Evolutionary conservation across 495 filamentous ascomycete genomes (phyloP).

Genomic region (Hyaloscypha variabilis): DNA sequence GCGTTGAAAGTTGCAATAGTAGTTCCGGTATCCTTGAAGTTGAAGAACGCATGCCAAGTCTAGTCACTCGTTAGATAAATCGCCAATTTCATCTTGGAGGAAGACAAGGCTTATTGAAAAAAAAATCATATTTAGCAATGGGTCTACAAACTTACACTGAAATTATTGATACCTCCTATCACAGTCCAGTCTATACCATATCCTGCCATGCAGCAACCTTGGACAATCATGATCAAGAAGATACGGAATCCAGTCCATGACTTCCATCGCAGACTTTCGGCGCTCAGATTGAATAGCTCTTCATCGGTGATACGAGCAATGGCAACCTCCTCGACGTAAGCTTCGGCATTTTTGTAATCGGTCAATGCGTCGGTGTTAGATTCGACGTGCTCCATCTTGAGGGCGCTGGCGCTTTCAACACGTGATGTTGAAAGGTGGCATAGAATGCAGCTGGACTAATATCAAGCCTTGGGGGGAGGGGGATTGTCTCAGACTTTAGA

Average conservation of each 20-base stretch:
- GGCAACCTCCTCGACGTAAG: slow-evolving; percentile 35
- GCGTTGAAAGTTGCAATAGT: slow-evolving; percentile 41
- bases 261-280: slow-evolving; percentile 35
- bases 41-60: slow-evolving; percentile 36
- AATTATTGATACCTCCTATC: slow-evolving; percentile 41
- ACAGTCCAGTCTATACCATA: slow-evolving; percentile 47
- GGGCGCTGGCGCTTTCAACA: not conserved
- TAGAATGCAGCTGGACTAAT: not conserved
- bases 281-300: slow-evolving; percentile 38
- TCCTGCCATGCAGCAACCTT: slow-evolving; percentile 45
- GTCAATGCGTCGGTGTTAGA: slow-evolving; percentile 6
- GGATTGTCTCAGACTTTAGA: not conserved
- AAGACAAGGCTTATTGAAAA: too few species aligned
- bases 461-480: not conserved
- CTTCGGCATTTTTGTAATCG: slow-evolving; percentile 20
- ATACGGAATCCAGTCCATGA: slow-evolving; percentile 42
- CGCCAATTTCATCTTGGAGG: too few species aligned
- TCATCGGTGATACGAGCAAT: slow-evolving; percentile 44
- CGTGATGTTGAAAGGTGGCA: not conserved
- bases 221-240: slow-evolving; percentile 41
- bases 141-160: too few species aligned
- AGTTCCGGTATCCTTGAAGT: slow-evolving; percentile 34
- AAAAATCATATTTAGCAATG: too few species aligned
- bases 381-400: slow-evolving; percentile 12
- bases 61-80: too few species aligned